These are phyloP conservation scores for Artemisia princeps DNA, from an alignment of 140 eudicot species.

Conservation along the genomic window DNA sequence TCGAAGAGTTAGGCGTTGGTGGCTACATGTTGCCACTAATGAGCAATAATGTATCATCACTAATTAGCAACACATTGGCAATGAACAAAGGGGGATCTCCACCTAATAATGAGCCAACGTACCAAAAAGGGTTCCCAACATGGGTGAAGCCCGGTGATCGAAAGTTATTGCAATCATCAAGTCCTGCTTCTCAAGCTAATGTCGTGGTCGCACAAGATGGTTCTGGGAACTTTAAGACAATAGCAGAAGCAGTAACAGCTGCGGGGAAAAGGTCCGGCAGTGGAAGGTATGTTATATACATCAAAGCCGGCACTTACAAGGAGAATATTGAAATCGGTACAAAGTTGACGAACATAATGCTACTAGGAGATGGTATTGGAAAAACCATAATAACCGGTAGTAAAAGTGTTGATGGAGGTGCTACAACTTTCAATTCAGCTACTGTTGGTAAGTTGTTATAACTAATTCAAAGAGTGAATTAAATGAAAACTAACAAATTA, in stretches of 20 bases:
- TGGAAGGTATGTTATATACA: constrained; percentile 33
- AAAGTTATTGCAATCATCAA: constrained; percentile 21
- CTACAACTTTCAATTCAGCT: constrained; percentile 44
- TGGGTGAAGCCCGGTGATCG: constrained; percentile 39
- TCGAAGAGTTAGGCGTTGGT: constrained; percentile 32
- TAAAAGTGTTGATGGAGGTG: constrained; percentile 41
- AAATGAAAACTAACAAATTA: not conserved
- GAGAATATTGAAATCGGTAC: constrained; percentile 31
- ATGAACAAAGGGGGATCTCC: constrained; percentile 37
- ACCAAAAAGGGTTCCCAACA: constrained; percentile 29
- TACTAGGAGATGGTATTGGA: constrained; percentile 43
- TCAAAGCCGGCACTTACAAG: constrained; percentile 30
- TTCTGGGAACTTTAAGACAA: constrained; percentile 31
- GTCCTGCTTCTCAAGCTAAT: constrained; percentile 19
- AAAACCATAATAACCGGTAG: constrained; percentile 45
- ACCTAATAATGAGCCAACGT: not conserved
- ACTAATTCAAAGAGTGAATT: not conserved
- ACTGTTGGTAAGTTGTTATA: constrained; percentile 35
- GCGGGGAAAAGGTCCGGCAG: constrained; percentile 28
- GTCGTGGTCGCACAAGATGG: constrained; percentile 38
- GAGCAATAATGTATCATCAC: constrained; percentile 26
- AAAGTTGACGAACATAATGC: constrained; percentile 30
- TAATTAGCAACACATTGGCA: constrained; percentile 40
- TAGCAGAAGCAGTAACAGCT: constrained; percentile 25
- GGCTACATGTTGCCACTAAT: constrained; percentile 27